Evolutionary conservation across 129 eudicot species (phyloP).

Genomic region (Ambrosia artemisiifolia): DNA sequence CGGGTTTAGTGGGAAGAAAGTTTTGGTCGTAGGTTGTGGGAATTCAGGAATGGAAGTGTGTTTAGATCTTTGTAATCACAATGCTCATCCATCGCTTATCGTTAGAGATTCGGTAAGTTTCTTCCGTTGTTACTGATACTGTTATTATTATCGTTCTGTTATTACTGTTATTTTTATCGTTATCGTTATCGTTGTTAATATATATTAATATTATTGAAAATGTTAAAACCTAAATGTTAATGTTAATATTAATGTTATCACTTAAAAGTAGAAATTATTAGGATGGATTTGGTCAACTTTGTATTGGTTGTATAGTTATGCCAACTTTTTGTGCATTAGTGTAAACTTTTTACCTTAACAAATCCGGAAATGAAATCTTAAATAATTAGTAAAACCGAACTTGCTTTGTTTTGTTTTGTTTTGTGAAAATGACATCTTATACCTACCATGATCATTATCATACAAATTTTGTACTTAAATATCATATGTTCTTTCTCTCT

Average conservation of each 20-base stretch:
- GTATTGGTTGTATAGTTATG: background rate
- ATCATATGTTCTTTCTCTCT: background rate
- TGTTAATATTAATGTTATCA: no score
- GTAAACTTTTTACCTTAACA: slow-evolving; percentile 9
- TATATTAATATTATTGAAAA: no score
- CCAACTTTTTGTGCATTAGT: slow-evolving; percentile 20
- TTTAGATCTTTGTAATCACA: slow-evolving; percentile 82
- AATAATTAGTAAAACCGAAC: background rate
- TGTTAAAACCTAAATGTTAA: no score
- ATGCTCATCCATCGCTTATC: slow-evolving; percentile 85
- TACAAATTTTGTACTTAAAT: background rate
- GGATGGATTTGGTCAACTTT: slow-evolving; percentile 8
- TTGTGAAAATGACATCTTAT: slow-evolving; percentile 23
- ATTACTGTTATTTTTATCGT: no score
- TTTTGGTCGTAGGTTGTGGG: slow-evolving; percentile 95
- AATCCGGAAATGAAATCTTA: background rate
- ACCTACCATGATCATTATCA: slow-evolving; percentile 27
- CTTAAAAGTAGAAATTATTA: background rate
- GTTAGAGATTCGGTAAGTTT: slow-evolving; percentile 77
- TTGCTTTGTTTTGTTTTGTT: slow-evolving; percentile 6
- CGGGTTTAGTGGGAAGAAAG: slow-evolving; percentile 59
- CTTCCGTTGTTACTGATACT: background rate
- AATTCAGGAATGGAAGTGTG: slow-evolving; percentile 99
- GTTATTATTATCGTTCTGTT: background rate
- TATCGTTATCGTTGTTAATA: no score